Evolutionary conservation across 148 eudicot species (phyloP).

Genomic region (Rhododendron kiyosumense): DNA sequence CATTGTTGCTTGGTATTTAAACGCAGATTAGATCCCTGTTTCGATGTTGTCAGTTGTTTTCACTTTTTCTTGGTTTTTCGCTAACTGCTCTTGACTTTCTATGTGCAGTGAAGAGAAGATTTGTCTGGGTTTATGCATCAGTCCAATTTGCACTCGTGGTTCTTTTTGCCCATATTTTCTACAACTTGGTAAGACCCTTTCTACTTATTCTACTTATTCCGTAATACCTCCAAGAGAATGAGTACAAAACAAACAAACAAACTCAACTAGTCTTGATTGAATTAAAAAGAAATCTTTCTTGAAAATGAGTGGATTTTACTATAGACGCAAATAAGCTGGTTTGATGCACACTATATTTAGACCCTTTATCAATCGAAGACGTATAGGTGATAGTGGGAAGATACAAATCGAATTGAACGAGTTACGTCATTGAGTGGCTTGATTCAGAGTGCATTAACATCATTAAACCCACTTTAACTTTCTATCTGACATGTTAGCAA

Average conservation of each 20-base stretch:
- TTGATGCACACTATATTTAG: not conserved
- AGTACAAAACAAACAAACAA: not conserved
- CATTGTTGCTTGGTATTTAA: not conserved
- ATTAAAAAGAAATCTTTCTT: not conserved
- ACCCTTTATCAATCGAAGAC: not conserved
- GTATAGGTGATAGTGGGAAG: not conserved
- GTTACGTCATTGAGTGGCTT: not conserved
- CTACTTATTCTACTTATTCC: not conserved
- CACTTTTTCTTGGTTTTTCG: not conserved
- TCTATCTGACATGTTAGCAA: not conserved
- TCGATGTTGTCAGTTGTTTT: not conserved
- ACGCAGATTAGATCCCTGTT: not conserved
- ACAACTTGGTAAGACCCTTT: conserved; percentile 53
- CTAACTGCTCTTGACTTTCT: not conserved
- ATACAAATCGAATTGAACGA: not conserved
- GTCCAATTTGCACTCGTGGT: conserved; percentile 69
- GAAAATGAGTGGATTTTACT: not conserved
- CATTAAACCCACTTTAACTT: not conserved
- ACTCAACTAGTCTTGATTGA: not conserved
- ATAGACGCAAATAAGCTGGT: not conserved
- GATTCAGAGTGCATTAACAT: not conserved
- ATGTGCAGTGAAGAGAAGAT: conserved; percentile 57
- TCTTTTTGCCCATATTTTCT: conserved; percentile 78
- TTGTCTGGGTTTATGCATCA: conserved; percentile 75
- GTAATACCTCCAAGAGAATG: not conserved